Evolutionary conservation across 495 filamentous ascomycete species (phyloP).

Genomic region (Penicillium salamii): DNA sequence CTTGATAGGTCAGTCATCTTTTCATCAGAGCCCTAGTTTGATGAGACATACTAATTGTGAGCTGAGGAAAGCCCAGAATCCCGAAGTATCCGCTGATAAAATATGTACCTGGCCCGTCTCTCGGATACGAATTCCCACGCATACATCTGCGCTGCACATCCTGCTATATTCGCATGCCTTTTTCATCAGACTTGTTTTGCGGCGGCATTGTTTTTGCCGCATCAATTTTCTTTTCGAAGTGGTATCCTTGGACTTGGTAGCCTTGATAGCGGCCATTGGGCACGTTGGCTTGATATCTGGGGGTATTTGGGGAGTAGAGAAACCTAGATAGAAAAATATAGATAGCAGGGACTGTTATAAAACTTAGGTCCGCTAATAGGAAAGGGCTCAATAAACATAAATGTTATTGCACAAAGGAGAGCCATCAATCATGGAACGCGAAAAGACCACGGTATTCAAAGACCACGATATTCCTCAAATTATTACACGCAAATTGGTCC

Average conservation of each 20-base stretch:
- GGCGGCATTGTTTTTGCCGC: too few species aligned
- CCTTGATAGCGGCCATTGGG: constrained; percentile 1
- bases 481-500: constrained; percentile 1
- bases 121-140: too few species aligned
- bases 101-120: too few species aligned
- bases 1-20: too few species aligned
- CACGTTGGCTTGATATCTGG: constrained; percentile 1
- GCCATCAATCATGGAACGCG: neutral
- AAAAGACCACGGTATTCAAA: neutral
- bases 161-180: too few species aligned
- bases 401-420: neutral
- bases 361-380: neutral
- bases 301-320: neutral
- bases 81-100: too few species aligned
- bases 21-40: too few species aligned
- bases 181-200: too few species aligned
- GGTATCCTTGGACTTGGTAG: neutral
- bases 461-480: constrained; percentile 3
- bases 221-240: too few species aligned
- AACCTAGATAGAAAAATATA: constrained; percentile 1
- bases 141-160: too few species aligned
- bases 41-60: too few species aligned
- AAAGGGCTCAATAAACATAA: neutral
- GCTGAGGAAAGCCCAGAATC: too few species aligned
- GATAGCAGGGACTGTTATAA: neutral